These are phyloP conservation scores for Paxillus ammoniavirescens DNA, from an alignment of 768 basidiomycete genomes.

Conservation along the genomic window DNA sequence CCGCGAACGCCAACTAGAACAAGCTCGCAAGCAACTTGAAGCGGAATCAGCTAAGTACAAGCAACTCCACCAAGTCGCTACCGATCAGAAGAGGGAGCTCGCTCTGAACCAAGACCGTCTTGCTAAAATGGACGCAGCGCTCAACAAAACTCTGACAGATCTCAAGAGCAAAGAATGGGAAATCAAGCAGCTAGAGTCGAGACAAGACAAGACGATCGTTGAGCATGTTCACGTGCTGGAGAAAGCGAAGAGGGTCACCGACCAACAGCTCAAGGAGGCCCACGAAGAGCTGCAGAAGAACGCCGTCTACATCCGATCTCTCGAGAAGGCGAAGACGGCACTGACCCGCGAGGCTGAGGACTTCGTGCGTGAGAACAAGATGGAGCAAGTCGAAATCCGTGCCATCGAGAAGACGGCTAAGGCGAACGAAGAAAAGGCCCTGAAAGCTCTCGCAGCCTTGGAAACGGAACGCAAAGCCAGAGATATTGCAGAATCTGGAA, in stretches of 20 bases:
- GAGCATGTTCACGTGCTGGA: slow-evolving; percentile 97
- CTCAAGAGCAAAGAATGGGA: slow-evolving; percentile 83
- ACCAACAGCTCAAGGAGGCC: slow-evolving; percentile 83
- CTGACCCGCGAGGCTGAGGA: slow-evolving; percentile 84
- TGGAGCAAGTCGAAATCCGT: slow-evolving; percentile 62
- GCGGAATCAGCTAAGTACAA: slow-evolving; percentile 68
- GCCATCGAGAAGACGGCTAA: slow-evolving; percentile 66
- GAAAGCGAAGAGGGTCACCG: slow-evolving; percentile 92
- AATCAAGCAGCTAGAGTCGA: slow-evolving; percentile 78
- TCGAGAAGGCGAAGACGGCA: slow-evolving; percentile 77
- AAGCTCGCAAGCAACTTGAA: slow-evolving; percentile 69
- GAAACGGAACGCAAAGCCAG: slow-evolving; percentile 68
- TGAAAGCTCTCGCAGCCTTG: slow-evolving; percentile 53
- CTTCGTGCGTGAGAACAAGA: slow-evolving; percentile 67
- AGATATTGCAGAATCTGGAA: slow-evolving; percentile 63
- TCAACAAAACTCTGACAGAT: slow-evolving; percentile 79
- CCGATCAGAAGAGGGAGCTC: slow-evolving; percentile 69
- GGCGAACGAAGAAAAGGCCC: slow-evolving; percentile 59
- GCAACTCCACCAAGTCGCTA: slow-evolving; percentile 66
- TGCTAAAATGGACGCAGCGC: slow-evolving; percentile 71
- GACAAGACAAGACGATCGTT: slow-evolving; percentile 96
- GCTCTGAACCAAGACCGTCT: slow-evolving; percentile 65
- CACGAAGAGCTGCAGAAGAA: slow-evolving; percentile 76
- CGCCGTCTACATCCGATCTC: slow-evolving; percentile 73
- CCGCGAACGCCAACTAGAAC: slow-evolving; percentile 71